Base-by-base conservation (phyloP, 495 filamentous ascomycete genomes). In the Tuber melanosporum region DNA sequence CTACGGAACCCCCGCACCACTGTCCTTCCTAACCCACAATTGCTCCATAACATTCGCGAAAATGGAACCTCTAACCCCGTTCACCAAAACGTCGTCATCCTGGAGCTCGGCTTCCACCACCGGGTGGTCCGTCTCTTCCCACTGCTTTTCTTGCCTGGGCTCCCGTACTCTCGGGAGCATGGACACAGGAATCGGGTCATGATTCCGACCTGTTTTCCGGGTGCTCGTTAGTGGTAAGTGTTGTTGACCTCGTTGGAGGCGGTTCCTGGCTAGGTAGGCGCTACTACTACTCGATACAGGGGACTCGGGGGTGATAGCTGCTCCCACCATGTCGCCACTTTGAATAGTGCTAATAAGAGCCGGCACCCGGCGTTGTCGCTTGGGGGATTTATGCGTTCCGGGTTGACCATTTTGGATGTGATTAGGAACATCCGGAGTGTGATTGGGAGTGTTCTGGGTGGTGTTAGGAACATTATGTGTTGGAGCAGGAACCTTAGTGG, bases 321-420 rank as follows among this genome's bases (percentile, higher is more conserved):
- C n/a, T 62, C 3, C n/a, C 0, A 22, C 10, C 0, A n/a, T 10
- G n/a, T n/a, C n/a, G n/a, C 10, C n/a, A 14, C 15, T n/a, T 2
- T 12, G 3, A n/a, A n/a, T 15, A 10, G 8, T 12, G 32, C 26
- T 10, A 3, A 62, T 3, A n/a, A 62, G 52, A 14, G n/a, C 32
- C 5, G 52, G 52, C n/a, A 62, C n/a, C n/a, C 26, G 22, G n/a
- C 52, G 52, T 32, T 32, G 32, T 32, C 32, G 32, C 32, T 1
- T 32, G 32, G 32, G 32, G 32, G 32, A 32, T 32, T 32, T 32
- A 32, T 32, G 32, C 32, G 32, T 32, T 32, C 32, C 32, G 32
- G 0, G 32, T 32, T 32, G 32, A 32, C 32, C 39, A 41, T 46
- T 46, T 1, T 15, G 45, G 14, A 4, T 4, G 45, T 32, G 32